Percentiles rank a stretch among this genome's conserved stretches.
Conservation (phyloP, 352 stramenopile genomes). For the Globisporangium paddicum region DNA sequence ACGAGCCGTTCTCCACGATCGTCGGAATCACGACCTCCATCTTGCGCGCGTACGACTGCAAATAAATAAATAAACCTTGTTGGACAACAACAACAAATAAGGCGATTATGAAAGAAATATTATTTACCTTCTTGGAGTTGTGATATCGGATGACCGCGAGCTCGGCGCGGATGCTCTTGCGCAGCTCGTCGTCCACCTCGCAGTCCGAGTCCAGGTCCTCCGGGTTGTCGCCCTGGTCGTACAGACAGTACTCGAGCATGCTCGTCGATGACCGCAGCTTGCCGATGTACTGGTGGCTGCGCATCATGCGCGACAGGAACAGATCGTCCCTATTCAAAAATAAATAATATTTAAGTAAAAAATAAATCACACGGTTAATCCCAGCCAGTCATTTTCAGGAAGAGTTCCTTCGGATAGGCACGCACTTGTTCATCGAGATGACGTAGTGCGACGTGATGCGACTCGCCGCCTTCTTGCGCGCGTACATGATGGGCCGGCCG, state of each 20-base stretch:
- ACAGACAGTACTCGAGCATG: slow-evolving; percentile 84
- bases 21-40: slow-evolving; percentile 82
- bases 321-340: slow-evolving; percentile 71
- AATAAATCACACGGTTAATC: neutral
- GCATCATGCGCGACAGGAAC: slow-evolving; percentile 68
- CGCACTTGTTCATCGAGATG: slow-evolving; percentile 78
- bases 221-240: slow-evolving; percentile 82
- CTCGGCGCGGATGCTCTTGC: slow-evolving; percentile 71
- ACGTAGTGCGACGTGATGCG: slow-evolving; percentile 85
- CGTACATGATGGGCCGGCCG: slow-evolving; percentile 79
- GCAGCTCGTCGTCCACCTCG: slow-evolving; percentile 70
- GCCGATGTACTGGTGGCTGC: slow-evolving; percentile 83
- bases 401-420: neutral
- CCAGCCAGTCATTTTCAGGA: neutral
- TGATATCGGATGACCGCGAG: slow-evolving; percentile 72
- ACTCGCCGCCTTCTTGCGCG: slow-evolving; percentile 67
- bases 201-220: slow-evolving; percentile 82
- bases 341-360: neutral
- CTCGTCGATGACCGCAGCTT: slow-evolving; percentile 79
- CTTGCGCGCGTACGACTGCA: slow-evolving; percentile 61
- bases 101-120: too few relatives aligned
- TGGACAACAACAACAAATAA: too few relatives aligned
- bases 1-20: slow-evolving; percentile 53
- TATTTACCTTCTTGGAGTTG: slow-evolving; percentile 71
- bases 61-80: neutral